These are phyloP conservation scores for Schizosaccharomyces osmophilus DNA, from an alignment of 805 yeast genomes.

Conservation along the genomic window DNA sequence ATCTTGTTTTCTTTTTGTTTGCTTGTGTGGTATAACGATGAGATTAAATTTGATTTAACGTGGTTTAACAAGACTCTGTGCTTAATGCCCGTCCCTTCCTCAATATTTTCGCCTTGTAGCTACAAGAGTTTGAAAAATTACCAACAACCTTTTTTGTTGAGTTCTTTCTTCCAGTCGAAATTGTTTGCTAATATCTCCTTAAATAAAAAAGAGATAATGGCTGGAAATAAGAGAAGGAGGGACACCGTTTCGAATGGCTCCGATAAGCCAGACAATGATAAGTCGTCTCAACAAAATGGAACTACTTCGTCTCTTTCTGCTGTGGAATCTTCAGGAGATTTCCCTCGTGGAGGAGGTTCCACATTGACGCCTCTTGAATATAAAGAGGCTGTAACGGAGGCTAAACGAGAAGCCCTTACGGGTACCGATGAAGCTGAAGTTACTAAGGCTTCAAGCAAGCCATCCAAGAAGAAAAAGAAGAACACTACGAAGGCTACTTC, in stretches of 20 bases:
- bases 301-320: background rate
- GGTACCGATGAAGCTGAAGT: slow-evolving; percentile 16
- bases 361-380: slow-evolving; percentile 72
- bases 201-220: background rate
- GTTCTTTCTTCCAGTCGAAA: background rate
- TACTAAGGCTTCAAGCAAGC: slow-evolving; percentile 2
- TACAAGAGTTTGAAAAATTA: background rate
- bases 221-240: background rate
- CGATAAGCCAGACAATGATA: background rate
- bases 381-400: slow-evolving; percentile 81
- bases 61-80: too few relatives aligned
- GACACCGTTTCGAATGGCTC: background rate
- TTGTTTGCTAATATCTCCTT: background rate
- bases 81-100: background rate
- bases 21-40: too few relatives aligned
- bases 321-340: slow-evolving; percentile 12
- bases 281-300: background rate
- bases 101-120: background rate
- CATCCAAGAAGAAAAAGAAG: slow-evolving; percentile 9
- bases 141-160: background rate
- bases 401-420: slow-evolving; percentile 32
- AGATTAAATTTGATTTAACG: too few relatives aligned
- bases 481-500: slow-evolving; percentile 17
- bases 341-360: slow-evolving; percentile 80
- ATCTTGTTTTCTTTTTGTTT: too few relatives aligned